Base-by-base conservation (phyloP, 257 asterid genomes). In the Solanum peruvianum region DNA sequence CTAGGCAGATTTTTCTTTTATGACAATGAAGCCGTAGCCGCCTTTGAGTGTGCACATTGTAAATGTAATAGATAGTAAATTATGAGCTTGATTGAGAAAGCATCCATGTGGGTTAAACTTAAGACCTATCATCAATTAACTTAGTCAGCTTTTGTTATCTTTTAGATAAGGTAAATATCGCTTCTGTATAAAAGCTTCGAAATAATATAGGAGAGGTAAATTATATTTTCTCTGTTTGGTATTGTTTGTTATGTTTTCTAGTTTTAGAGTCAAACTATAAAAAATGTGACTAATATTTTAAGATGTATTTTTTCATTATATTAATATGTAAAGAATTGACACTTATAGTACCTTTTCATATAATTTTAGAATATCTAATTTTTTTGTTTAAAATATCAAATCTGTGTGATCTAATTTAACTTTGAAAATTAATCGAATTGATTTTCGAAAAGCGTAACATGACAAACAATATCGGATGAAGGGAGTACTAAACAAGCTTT, bases 181-280 rank as follows among this genome's bases (percentile, higher is more conserved):
- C 35, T 66, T 2, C 2, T 25, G 9, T 25, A 4, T n/a, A 25
- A 66, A 2, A 12, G 4, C 4, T 25, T 0, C 0, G 4, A 7
- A 64, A 64, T 12, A 4, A 64, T 4, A 25, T 5, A 1, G 4
- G 1, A 7, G 20, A 52, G 2, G 2, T 6, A 52, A 6, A 52
- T 56, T 56, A 4, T 4, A 33, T 3, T 33, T 0, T 0, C 1
- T 33, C 5, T 0, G 35, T 33, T 0, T 0, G 5, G 0, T 33
- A 33, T 33, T 33, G 35, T 33, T 33, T 33, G 35, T 33, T 1
- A 33, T 33, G 5, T 0, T 33, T 33, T 33, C 0, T 33, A 33
- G 3, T 33, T 4, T 33, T 4, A 33, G 35, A 33, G 5, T 33
- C 35, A 33, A 4, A 33, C 0, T 33, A 33, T 33, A 33, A 33